Base-by-base conservation (phyloP, 1,284 basidiomycete species). In the Ustanciosporium gigantosporum region DNA sequence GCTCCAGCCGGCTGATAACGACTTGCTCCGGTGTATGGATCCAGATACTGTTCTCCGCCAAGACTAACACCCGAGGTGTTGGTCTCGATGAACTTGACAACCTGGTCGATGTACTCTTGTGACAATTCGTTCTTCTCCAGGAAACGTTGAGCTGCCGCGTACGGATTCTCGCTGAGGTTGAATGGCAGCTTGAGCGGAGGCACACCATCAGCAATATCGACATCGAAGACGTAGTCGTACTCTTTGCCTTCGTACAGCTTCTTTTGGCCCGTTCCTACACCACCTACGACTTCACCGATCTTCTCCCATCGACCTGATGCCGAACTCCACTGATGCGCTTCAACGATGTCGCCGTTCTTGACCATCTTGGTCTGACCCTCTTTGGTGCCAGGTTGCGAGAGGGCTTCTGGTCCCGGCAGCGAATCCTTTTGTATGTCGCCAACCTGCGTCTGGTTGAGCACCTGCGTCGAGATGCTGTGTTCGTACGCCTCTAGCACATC, bases 201-300 rank as follows among this genome's bases (percentile, higher is more conserved):
- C 19, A 85, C 86, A 6, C 91, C 94, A 62, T 97, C 94, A 61
- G 90, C 84, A 22, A 97, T 88, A 73, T 97, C 94, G 16, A 99
- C 93, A 72, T 97, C 93, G 72, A 98, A 98, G 7, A 99, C 94
- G 72, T 96, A 94, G 80, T 99, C 95, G 74, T 93, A 99, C 79
- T 97, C 94, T 76, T 88, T 87, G 23, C 95, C 95, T 29, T 80
- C 68, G 77, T 89, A 88, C 5, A 94, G 82, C 78, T 94, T 90
- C 79, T 91, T 96, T 52, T 88, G 83, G 7, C 86, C 85, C 36
- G 87, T 85, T 8, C 91, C 90, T 36, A 95, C 89, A 15, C 91
- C 91, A 73, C 94, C 94, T 3, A 95, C 91, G 4, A 98, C 93
- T 65, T 94, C 88, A 13, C 95, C 95, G 31, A 98, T 86, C 78